Evolutionary conservation across 768 basidiomycete species (phyloP), one percentile per base, ranked within the genome.

Genomic region (Hemileccinum impolitum): DNA sequence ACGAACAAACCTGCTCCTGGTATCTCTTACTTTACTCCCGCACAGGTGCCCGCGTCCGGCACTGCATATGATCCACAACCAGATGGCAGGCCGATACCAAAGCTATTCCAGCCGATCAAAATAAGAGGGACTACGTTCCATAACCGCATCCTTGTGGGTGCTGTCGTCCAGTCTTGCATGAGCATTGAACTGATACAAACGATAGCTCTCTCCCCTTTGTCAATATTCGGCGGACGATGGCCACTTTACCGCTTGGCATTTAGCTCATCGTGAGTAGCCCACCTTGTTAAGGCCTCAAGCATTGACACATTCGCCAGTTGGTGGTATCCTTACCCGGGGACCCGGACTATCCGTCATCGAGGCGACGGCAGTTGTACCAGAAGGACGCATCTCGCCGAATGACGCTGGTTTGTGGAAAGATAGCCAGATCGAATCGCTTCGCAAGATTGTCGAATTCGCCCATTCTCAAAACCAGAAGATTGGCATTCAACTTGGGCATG

Each of bases 401-500:
- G 86, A 86, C 48, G 50, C 66, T n/a, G 85, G 84, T 6, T 59
- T 87, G 47, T 87, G 85, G 85, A 65, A 72, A 19, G 85, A 85
- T 50, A 69, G 70, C 1, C 86, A 87, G 34, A 73, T 68, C 53
- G 71, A 64, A 14, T 55, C 66, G 2, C 59, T 78, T 36, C 70
- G 74, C 49, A 63, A 75, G 32, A 72, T 90, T 54, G 77, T 82
- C 58, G 78, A 84, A 50, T 87, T 87, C 46, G 84, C 84, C n/a
- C 84, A 87, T 59, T 78, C 81, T 1, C 83, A 85, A 55, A 77
- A 74, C 40, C 80, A 85, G 60, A 81, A 82, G 41, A 77, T 90
- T 18, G 88, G 73, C 9, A 82, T 90, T 47, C 90, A 91, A 63
- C 75, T 90, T 15, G 82, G 77, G 0, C 88, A 91, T 53, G 84